phyloP scores from a whole-genome alignment of 2,329 filamentous ascomycete species.

The Pyrenochaeta sp. region DNA sequence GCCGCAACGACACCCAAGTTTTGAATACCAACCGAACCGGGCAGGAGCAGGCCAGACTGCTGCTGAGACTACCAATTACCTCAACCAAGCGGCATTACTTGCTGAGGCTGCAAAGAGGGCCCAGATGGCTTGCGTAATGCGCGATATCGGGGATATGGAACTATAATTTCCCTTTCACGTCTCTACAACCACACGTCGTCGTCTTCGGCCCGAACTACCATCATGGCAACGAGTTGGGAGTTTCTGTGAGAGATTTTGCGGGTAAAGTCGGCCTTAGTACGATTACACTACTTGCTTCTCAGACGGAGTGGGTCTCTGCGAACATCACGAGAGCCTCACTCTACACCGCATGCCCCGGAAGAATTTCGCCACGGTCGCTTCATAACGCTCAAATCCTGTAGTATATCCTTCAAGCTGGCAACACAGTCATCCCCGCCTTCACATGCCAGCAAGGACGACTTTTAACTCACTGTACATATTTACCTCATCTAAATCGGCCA shows the following conservation, averaged over 20 bases:
- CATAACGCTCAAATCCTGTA: background rate
- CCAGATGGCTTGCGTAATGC: constrained; percentile 86
- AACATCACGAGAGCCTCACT: constrained; percentile 14
- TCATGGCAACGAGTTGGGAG: constrained; percentile 1
- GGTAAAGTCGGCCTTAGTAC: constrained; percentile 28
- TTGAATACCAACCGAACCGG: constrained; percentile 47
- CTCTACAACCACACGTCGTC: background rate
- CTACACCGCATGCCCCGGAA: constrained; percentile 4
- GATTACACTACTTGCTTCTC: constrained; percentile 17
- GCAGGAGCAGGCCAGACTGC: constrained; percentile 45
- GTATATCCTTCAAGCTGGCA: background rate
- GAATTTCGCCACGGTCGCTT: background rate
- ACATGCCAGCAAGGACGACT: constrained; percentile 1
- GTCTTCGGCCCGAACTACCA: background rate
- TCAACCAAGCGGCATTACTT: constrained; percentile 83
- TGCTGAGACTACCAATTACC: constrained; percentile 66
- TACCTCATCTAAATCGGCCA: constrained; percentile 11
- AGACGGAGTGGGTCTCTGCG: constrained; percentile 25
- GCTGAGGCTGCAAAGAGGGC: constrained; percentile 94
- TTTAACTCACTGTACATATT: constrained; percentile 11
- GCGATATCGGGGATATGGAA: constrained; percentile 80
- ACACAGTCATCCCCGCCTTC: constrained; percentile 4
- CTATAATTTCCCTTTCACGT: constrained; percentile 48
- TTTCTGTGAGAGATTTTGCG: constrained; percentile 9
- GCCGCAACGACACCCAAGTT: constrained; percentile 38